phyloP scores from a whole-genome alignment of 345 rosid genomes.

The Pseudoturritis turrita region DNA sequence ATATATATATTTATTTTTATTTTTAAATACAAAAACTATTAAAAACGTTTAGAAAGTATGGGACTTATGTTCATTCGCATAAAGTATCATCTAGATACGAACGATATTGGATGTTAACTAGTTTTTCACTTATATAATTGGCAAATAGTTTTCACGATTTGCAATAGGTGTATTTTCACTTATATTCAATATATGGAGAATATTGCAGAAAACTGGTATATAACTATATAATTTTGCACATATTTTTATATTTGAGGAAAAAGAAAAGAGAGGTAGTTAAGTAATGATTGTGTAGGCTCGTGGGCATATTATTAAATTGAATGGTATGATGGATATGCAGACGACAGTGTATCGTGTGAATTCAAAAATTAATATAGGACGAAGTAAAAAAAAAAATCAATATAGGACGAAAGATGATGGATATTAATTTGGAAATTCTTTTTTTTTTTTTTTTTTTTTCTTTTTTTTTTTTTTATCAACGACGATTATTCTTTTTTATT shows the following conservation, averaged over 20 bases:
- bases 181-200: no score
- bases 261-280: neutral
- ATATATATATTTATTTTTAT: no score
- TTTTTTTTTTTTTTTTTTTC: no score
- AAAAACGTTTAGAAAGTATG: no score
- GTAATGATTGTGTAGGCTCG: constrained; percentile 24
- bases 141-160: neutral
- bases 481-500: neutral
- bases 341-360: neutral
- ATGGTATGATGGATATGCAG: constrained; percentile 8
- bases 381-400: neutral
- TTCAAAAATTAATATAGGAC: neutral
- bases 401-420: neutral
- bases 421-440: neutral
- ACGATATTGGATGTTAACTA: neutral
- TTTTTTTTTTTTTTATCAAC: neutral
- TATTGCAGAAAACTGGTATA: neutral
- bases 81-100: neutral
- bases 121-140: neutral
- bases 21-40: no score
- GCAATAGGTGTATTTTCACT: no score
- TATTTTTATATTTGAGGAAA: neutral
- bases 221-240: neutral
- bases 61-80: no score
- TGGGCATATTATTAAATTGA: constrained; percentile 5